Base-by-base conservation (phyloP, 257 asterid genomes). In the Ocimum tenuiflorum region DNA sequence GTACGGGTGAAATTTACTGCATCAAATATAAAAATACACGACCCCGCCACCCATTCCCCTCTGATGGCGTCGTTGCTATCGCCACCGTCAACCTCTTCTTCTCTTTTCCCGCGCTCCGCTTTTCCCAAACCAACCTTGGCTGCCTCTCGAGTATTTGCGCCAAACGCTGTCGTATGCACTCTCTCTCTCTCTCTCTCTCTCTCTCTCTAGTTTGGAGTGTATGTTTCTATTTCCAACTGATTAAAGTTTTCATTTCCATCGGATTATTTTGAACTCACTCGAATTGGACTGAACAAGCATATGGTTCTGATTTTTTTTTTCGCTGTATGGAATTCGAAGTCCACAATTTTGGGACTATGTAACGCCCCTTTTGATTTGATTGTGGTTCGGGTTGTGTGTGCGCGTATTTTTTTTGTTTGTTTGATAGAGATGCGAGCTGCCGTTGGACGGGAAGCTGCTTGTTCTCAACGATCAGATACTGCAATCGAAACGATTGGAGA, bases 391-490 rank as follows among this genome's bases (percentile, higher is more conserved):
- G n/a, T n/a, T n/a, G n/a, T n/a, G n/a, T n/a, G n/a, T n/a, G n/a
- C 35, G 19, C 45, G 3, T 56, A 72, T 54, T n/a, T n/a, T n/a
- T n/a, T n/a, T n/a, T n/a, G 27, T 57, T 55, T 75, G 55, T 50
- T 57, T 54, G 39, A 24, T 61, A 91, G 98, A 91, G 67, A 79
- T 87, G 88, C 69, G 96, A 87, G 75, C 51, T 73, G 74, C 79
- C 98, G 8, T 38, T 82, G 78, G 82, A 87, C 81, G 96, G 96
- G 31, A 87, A 65, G 75, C 96, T 92, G 75, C 96, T 92, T 29
- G 73, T 91, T 49, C 65, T 89, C 71, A 85, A 81, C 58, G 96
- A 83, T 31, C 84, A 75, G 66, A 49, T 63, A 10, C 78, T 79
- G 85, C 91, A 87, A 58, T 78, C 96, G 27, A 81, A 62, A 65